Conservation (phyloP, 768 basidiomycete species). For the Boletus speciosus region DNA sequence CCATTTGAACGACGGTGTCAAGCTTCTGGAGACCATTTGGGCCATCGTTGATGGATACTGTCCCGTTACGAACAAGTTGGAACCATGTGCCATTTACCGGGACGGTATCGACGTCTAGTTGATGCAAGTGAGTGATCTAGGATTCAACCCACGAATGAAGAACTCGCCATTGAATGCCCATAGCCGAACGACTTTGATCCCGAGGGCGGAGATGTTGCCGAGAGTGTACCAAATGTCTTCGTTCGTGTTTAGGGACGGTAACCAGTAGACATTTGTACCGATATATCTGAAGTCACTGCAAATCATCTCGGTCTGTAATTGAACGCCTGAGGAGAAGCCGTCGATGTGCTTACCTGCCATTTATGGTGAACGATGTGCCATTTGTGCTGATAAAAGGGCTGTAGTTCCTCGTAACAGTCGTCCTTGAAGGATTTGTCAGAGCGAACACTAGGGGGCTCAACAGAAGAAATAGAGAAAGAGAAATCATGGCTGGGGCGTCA, state of each 20-base stretch:
- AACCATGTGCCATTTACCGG: constrained; percentile 62
- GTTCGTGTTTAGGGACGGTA: constrained; percentile 49
- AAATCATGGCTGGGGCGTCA: constrained; percentile 34
- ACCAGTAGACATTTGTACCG: constrained; percentile 69
- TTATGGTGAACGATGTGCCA: constrained; percentile 48
- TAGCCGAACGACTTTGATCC: constrained; percentile 57
- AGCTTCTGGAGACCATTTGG: constrained; percentile 61
- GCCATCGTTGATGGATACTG: constrained; percentile 52
- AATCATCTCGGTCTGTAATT: constrained; percentile 22
- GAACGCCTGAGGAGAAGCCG: not conserved
- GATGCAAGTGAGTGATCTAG: constrained; percentile 7
- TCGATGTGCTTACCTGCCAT: constrained; percentile 43
- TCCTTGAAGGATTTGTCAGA: constrained; percentile 33
- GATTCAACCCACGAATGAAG: not conserved
- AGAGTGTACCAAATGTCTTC: constrained; percentile 58
- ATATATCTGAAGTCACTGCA: constrained; percentile 40
- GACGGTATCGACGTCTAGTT: constrained; percentile 47
- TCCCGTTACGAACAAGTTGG: constrained; percentile 56
- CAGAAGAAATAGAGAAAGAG: constrained; percentile 30
- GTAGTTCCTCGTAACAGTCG: constrained; percentile 27
- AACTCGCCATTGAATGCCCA: constrained; percentile 69
- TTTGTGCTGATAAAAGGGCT: constrained; percentile 44
- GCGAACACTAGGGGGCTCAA: constrained; percentile 29
- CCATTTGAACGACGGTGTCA: constrained; percentile 53
- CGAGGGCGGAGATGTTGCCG: constrained; percentile 51